These are phyloP conservation scores for Oryza rufipogon DNA, from an alignment of 176 grass and related monocot species.

Conservation along the genomic window DNA sequence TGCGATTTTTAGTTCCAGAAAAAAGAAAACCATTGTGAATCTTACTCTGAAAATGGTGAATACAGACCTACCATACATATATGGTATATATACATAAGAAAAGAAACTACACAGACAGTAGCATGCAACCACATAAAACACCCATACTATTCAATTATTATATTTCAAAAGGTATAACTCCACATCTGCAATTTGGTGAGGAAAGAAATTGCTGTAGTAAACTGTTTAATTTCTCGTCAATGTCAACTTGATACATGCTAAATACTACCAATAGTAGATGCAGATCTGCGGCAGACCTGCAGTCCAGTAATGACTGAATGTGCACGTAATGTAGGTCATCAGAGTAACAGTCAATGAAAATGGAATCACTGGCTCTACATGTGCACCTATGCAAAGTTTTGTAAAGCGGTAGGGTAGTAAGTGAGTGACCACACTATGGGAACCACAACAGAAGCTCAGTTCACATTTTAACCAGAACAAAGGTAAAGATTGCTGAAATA, in stretches of 20 bases:
- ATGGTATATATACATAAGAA: too few species aligned
- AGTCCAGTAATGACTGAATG: not conserved
- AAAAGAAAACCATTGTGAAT: not conserved
- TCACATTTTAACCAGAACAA: not conserved
- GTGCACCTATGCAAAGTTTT: constrained; percentile 8
- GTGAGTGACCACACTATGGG: not conserved
- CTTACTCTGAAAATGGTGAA: not conserved
- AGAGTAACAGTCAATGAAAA: too few species aligned
- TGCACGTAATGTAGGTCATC: not conserved
- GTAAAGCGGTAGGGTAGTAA: constrained; percentile 3
- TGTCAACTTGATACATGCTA: not conserved
- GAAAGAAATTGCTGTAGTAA: not conserved
- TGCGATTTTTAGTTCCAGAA: not conserved
- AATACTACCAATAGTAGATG: not conserved
- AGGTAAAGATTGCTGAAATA: not conserved
- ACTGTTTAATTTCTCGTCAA: not conserved
- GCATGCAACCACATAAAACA: not conserved
- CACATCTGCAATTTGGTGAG: not conserved
- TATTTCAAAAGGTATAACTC: not conserved
- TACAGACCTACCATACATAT: not conserved
- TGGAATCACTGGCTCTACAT: not conserved
- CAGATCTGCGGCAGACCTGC: not conserved
- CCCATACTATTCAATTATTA: not conserved
- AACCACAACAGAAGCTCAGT: constrained; percentile 17
- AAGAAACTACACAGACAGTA: not conserved